Base-by-base conservation (phyloP, 306 rosid genomes). In the Gastrolobium villosum region DNA sequence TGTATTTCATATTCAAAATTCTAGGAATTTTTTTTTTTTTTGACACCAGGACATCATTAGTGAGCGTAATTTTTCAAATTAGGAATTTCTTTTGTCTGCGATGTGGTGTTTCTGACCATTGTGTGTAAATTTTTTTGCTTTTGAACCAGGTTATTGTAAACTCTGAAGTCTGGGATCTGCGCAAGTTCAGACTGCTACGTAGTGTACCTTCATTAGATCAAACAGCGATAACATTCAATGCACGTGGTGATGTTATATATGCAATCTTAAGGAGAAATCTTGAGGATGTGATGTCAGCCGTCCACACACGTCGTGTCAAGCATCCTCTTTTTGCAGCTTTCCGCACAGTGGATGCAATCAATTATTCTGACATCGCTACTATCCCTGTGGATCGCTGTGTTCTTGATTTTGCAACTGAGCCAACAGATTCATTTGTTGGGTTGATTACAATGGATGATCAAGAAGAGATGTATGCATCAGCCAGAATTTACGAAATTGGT, bases 131-230 rank as follows among this genome's bases (percentile, higher is more conserved):
- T n/a, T n/a, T n/a, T n/a, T 6, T 56, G 2, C 44, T 37, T 45
- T 71, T 68, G 4, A n/a, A 39, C 54, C 83, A 96, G 99, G 97
- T 93, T 48, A 96, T 96, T 81, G 93, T 96, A 83, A 96, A 96
- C 86, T 96, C 98, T 0, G 99, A 96, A 87, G 99, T 96, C 64
- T 96, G 99, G 99, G 99, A 92, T 95, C 87, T 91, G 55, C 93
- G 99, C 64, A 96, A 93, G 80, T 90, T 87, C 50, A 88, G 96
- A 77, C 91, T 96, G 73, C 87, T 93, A 30, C 96, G 99, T 0
- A 93, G 96, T 65, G 98, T 96, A 40, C 97, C 98, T 84, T 96
- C 99, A 4, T 87, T 96, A 15, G 98, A 96, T 85, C 99, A 96
- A 72, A 96, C 98, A 30, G 32, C 92, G 37, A 87, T 96, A 65